A percentile compares a stretch with the other conserved stretches of the same genome.
Evolutionary conservation across 2,329 filamentous ascomycete species (phyloP).

Genomic region (Chrysosporium keratinophilum): DNA sequence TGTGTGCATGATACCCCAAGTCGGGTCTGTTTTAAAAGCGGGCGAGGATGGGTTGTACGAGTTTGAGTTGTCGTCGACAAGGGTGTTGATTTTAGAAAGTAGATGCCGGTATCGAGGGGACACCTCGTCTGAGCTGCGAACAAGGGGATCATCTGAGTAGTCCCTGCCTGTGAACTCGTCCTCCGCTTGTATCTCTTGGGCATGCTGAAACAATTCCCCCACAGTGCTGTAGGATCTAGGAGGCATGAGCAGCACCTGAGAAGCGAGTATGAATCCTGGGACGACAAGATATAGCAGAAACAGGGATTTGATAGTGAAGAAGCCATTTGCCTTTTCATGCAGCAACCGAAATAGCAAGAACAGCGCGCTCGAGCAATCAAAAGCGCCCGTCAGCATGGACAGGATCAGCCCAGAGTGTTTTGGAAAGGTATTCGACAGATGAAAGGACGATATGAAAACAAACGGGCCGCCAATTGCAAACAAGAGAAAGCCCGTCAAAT

Average conservation of each 20-base stretch:
- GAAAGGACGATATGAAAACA: slow-evolving; percentile 72
- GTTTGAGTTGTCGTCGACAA: slow-evolving; percentile 48
- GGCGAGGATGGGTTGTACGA: slow-evolving; percentile 17
- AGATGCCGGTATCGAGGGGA: slow-evolving; percentile 21
- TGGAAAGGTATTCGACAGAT: slow-evolving; percentile 75
- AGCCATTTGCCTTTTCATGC: slow-evolving; percentile 29
- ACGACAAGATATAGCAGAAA: slow-evolving; percentile 64
- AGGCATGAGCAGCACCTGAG: slow-evolving; percentile 64
- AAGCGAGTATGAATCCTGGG: slow-evolving; percentile 53
- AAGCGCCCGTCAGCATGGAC: slow-evolving; percentile 68
- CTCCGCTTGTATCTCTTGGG: slow-evolving; percentile 45
- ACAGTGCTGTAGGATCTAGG: slow-evolving; percentile 71
- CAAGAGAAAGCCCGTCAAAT: slow-evolving; percentile 62
- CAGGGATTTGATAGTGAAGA: slow-evolving; percentile 51
- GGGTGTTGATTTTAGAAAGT: slow-evolving; percentile 39
- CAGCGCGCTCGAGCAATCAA: slow-evolving; percentile 65
- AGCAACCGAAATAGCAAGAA: slow-evolving; percentile 18
- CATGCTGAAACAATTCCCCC: slow-evolving; percentile 67
- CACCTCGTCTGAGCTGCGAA: background rate
- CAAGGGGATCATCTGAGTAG: background rate
- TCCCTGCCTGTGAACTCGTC: slow-evolving; percentile 39
- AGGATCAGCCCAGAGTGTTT: slow-evolving; percentile 67
- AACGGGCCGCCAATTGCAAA: slow-evolving; percentile 71
- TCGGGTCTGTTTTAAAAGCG: slow-evolving; percentile 48
- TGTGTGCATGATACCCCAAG: slow-evolving; percentile 79